A percentile compares a stretch with the other conserved stretches of the same genome.
Conservation (phyloP, 2,329 filamentous ascomycete genomes). For the Colletotrichum lini region DNA sequence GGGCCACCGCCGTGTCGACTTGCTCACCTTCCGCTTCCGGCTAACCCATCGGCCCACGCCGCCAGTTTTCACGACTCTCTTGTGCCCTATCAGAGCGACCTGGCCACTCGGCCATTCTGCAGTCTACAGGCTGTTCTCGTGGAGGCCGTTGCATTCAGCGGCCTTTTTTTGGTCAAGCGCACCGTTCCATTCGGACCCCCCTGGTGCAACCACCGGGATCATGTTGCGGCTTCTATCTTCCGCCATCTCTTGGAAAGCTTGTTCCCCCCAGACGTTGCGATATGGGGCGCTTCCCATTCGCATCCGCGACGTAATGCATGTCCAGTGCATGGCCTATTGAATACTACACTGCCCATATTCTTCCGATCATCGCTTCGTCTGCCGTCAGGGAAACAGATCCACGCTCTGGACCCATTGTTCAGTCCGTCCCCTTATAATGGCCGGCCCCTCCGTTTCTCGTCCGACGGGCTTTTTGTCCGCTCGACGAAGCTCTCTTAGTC, state of each 20-base stretch:
- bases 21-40: constrained; percentile 36
- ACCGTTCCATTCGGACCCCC: neutral
- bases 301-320: neutral
- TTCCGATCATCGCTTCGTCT: neutral
- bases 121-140: neutral
- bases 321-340: neutral
- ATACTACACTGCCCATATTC: neutral
- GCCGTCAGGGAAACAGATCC: neutral
- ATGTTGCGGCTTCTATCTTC: constrained; percentile 2
- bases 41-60: constrained; percentile 31
- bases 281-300: neutral
- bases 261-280: constrained; percentile 1
- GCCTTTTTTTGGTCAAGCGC: no score
- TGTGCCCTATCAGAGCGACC: constrained; percentile 24
- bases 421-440: constrained; percentile 16
- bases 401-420: constrained; percentile 20
- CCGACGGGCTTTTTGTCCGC: neutral
- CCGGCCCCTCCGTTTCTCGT: neutral
- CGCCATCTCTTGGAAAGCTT: constrained; percentile 37
- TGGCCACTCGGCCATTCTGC: neutral
- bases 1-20: constrained; percentile 14
- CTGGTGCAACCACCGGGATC: neutral
- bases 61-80: neutral
- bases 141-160: neutral
- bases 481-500: constrained; percentile 16